Evolutionary conservation across 1,139 yeast species (phyloP).

Genomic region (Debaryomyces sp.): DNA sequence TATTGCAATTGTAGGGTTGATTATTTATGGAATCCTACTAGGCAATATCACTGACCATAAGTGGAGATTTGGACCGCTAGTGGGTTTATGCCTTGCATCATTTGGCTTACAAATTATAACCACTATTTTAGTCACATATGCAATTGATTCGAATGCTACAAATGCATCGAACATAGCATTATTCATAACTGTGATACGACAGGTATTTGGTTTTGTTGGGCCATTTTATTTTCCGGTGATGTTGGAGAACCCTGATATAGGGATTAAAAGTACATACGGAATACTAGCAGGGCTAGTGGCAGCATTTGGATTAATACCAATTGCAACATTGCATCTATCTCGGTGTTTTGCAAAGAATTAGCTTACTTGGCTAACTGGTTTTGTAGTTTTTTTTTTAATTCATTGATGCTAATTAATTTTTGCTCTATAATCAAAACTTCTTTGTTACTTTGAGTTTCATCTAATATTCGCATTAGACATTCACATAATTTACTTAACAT

Average conservation of each 20-base stretch:
- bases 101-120: constrained; percentile 23
- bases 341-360: not conserved
- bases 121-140: constrained; percentile 20
- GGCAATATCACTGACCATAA: constrained; percentile 11
- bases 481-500: constrained; percentile 14
- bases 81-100: constrained; percentile 20
- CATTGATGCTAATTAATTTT: constrained; percentile 8
- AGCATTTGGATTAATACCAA: constrained; percentile 14
- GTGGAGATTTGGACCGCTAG: constrained; percentile 21
- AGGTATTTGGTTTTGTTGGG: constrained; percentile 21
- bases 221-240: constrained; percentile 24
- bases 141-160: constrained; percentile 17
- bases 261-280: constrained; percentile 19
- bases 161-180: constrained; percentile 19
- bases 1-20: constrained; percentile 17
- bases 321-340: constrained; percentile 9
- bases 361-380: not conserved
- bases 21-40: constrained; percentile 20
- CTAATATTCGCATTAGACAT: constrained; percentile 12
- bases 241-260: constrained; percentile 16
- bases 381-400: constrained; percentile 4
- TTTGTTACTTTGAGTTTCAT: constrained; percentile 7
- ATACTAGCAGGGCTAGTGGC: constrained; percentile 19
- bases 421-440: constrained; percentile 8
- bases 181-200: constrained; percentile 21